A percentile compares a stretch with the other conserved stretches of the same genome.
These are phyloP conservation scores for Pyropia yezoensis DNA, from an alignment of 23 red algal genomes.

Conservation along the genomic window DNA sequence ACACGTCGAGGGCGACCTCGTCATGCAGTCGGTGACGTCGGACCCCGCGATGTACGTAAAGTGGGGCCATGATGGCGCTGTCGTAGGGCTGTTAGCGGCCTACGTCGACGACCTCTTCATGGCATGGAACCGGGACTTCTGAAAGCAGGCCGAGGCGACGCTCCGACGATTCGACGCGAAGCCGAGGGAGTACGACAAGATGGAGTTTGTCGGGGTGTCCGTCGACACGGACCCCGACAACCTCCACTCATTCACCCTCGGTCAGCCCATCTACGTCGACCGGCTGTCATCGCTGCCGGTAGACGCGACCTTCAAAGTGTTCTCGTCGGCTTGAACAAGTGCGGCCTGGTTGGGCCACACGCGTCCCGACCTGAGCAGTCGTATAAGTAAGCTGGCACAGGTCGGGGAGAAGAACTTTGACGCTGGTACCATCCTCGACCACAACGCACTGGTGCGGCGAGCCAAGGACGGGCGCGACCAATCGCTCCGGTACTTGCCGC, in stretches of 20 bases:
- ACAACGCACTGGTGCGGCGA: background rate
- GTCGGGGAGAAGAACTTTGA: background rate
- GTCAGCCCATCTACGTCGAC: constrained; percentile 15
- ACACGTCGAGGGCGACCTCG: background rate
- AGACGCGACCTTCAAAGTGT: constrained; percentile 1
- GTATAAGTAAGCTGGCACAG: constrained; percentile 2
- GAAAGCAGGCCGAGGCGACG: background rate
- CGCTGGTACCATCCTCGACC: background rate
- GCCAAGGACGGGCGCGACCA: background rate
- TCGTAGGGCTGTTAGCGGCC: background rate
- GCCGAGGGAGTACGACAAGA: background rate
- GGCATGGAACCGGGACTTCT: background rate
- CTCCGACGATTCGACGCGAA: background rate
- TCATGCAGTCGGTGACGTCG: constrained; percentile 1
- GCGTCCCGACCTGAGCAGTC: background rate
- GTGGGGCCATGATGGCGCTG: background rate
- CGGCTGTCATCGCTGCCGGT: background rate
- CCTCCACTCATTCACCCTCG: background rate
- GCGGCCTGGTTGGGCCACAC: constrained; percentile 11
- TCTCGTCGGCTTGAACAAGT: constrained; percentile 2
- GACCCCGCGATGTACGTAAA: constrained; percentile 8
- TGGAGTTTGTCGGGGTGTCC: constrained; percentile 12
- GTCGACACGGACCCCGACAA: background rate
- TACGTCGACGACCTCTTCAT: constrained; percentile 19
- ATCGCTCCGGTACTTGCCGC: background rate